These are phyloP conservation scores for Pyrenochaeta sp. DNA, from an alignment of 2,329 filamentous ascomycete species.

Conservation along the genomic window DNA sequence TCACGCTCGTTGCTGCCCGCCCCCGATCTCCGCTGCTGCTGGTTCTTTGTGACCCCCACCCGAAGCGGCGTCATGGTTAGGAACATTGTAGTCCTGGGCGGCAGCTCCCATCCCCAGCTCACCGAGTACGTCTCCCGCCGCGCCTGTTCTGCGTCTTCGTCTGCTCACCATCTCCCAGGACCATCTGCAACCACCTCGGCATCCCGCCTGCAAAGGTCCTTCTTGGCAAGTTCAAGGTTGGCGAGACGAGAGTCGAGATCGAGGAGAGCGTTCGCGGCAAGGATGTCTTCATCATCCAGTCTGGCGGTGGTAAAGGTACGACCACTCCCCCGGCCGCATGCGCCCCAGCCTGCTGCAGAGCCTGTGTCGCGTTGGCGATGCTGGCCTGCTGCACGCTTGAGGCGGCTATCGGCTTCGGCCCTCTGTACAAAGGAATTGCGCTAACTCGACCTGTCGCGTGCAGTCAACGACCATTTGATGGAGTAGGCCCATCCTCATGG, in stretches of 20 bases:
- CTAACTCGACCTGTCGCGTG: slow-evolving; percentile 22
- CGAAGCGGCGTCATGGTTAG: slow-evolving; percentile 76
- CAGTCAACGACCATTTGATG: slow-evolving; percentile 93
- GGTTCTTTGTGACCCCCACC: slow-evolving; percentile 5
- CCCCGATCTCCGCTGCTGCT: too few relatives aligned
- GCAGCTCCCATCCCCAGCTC: slow-evolving; percentile 89
- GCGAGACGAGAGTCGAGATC: slow-evolving; percentile 94
- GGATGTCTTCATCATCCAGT: slow-evolving; percentile 97
- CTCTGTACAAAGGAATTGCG: slow-evolving; percentile 7
- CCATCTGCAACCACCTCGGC: slow-evolving; percentile 86
- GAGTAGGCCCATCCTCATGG: slow-evolving; percentile 59
- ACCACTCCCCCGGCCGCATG: not conserved
- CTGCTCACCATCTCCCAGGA: slow-evolving; percentile 45
- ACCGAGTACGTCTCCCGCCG: slow-evolving; percentile 68
- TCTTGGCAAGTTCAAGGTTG: slow-evolving; percentile 90
- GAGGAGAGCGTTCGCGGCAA: slow-evolving; percentile 96
- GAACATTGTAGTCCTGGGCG: slow-evolving; percentile 92
- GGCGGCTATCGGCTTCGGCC: not conserved
- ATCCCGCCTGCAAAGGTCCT: slow-evolving; percentile 85
- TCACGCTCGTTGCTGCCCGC: slow-evolving; percentile 2
- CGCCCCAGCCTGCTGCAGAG: not conserved
- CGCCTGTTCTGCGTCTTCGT: not conserved
- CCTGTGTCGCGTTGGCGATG: not conserved
- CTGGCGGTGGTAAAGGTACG: slow-evolving; percentile 74
- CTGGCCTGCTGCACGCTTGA: not conserved